Conservation (phyloP, 2,329 filamentous ascomycete species). For the Alternaria viburni region DNA sequence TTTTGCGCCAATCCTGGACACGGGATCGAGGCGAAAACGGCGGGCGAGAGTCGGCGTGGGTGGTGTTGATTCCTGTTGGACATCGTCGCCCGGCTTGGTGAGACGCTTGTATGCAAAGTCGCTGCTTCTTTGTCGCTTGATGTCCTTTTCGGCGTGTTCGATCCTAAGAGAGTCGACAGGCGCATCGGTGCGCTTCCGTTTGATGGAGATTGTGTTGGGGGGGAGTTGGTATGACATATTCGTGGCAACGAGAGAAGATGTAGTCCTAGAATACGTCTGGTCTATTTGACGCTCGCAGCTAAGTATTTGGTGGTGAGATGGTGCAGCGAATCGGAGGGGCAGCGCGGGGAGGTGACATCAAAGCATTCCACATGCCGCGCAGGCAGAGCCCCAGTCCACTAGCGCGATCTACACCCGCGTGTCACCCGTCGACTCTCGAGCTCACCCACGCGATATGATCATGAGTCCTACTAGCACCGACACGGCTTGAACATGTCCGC, state of each 20-base stretch:
- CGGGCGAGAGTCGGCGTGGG: conserved; percentile 29
- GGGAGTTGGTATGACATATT: conserved; percentile 10
- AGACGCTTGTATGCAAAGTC: conserved; percentile 28
- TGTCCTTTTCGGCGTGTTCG: conserved; percentile 18
- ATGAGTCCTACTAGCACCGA: conserved; percentile 15
- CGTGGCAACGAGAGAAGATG: neutral
- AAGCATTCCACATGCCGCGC: conserved; percentile 11
- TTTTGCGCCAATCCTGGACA: conserved; percentile 19
- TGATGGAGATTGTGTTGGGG: conserved; percentile 51
- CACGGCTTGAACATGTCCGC: conserved; percentile 29
- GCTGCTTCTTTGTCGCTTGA: conserved; percentile 3
- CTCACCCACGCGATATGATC: conserved; percentile 25
- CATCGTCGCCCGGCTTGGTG: conserved; percentile 29
- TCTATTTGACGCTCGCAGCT: neutral
- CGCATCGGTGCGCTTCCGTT: conserved; percentile 63
- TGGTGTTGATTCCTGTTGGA: conserved; percentile 11
- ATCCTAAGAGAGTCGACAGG: conserved; percentile 59
- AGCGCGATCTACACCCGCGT: conserved; percentile 5
- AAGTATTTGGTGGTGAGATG: neutral
- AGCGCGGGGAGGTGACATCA: conserved; percentile 15
- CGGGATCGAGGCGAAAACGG: conserved; percentile 33
- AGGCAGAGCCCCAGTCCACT: conserved; percentile 12
- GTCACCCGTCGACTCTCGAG: neutral
- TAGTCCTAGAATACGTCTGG: neutral
- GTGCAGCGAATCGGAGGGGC: conserved; percentile 19